Conservation (phyloP, 495 filamentous ascomycete species). For the Apiosordaria backusii region DNA sequence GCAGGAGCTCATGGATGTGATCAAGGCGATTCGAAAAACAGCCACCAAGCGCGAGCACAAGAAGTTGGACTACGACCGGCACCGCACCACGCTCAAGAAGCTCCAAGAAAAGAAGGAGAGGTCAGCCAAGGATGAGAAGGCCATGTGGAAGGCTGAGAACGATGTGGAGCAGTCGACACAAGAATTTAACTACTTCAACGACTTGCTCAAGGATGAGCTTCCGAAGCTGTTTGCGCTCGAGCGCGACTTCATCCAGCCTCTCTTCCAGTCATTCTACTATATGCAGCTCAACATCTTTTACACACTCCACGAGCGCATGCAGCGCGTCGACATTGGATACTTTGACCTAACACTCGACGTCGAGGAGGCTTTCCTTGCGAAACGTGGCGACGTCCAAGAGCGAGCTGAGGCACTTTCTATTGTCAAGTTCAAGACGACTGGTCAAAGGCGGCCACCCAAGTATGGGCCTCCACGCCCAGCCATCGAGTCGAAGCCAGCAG, state of each 20-base stretch:
- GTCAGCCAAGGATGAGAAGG: slow-evolving; percentile 93
- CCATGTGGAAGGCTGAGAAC: slow-evolving; percentile 90
- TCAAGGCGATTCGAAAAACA: slow-evolving; percentile 90
- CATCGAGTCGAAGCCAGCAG: slow-evolving; percentile 40
- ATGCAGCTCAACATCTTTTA: slow-evolving; percentile 99
- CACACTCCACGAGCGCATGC: slow-evolving; percentile 96
- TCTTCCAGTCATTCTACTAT: slow-evolving; percentile 99
- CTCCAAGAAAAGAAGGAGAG: slow-evolving; percentile 97
- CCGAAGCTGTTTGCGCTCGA: slow-evolving; percentile 92
- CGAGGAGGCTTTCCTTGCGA: slow-evolving; percentile 82
- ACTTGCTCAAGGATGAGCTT: slow-evolving; percentile 90
- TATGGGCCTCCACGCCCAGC: slow-evolving; percentile 41
- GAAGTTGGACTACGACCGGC: slow-evolving; percentile 92
- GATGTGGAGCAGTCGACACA: slow-evolving; percentile 90
- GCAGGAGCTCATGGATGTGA: slow-evolving; percentile 88
- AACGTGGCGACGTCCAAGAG: slow-evolving; percentile 82
- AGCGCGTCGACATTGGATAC: slow-evolving; percentile 92
- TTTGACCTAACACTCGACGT: slow-evolving; percentile 89
- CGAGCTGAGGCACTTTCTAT: slow-evolving; percentile 77
- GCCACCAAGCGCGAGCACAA: slow-evolving; percentile 92
- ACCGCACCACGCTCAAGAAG: slow-evolving; percentile 79
- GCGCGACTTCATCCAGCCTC: slow-evolving; percentile 90
- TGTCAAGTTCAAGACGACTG: slow-evolving; percentile 83
- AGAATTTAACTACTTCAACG: slow-evolving; percentile 96
- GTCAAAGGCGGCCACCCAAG: slow-evolving; percentile 54